Base-by-base conservation (phyloP, 2,329 filamentous ascomycete species). In the Aspergillus caelatus region DNA sequence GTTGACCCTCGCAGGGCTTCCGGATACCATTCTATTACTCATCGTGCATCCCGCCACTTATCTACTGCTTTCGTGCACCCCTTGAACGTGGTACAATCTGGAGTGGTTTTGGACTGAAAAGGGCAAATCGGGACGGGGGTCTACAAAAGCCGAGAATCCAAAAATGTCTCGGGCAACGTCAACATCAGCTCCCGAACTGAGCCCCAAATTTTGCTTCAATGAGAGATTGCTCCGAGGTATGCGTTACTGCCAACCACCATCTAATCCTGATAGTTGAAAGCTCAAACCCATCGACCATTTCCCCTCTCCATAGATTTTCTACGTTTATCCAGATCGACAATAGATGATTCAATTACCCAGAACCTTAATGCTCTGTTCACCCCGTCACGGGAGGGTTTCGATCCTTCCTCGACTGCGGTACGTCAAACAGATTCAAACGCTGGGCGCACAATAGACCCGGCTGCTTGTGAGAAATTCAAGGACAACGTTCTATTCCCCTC, bases 301-400 rank as follows among this genome's bases (percentile, higher is more conserved):
- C 66, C 23, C 16, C 11, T 11, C 23, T 43, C 12, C 23, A 46
- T 73, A 97, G 95, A 97, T 77, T 99, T 99, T 77, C 86, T 99
- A 26, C 91, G 93, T 45, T 79, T 95, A 68, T 97, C 94, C 11
- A 89, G 95, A 67, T 85, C 88, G 58, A 88, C 91, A 55, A 90
- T 97, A 73, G 95, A 99, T 79, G 95, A 99, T 79, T 93, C 91
- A 52, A 98, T 99, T 74, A 88, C 89, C 0, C 94, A 97, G 74
- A 94, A 96, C 72, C 87, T 99, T 65, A 98, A 98, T 81, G 92
- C 93, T 1, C 86, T 98, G 43, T 81, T 92, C 52, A 94, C 90
- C 0, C 94, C 94, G 0, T 85, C 91, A 14, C 82, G 83, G 52
- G 71, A 73, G 39, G 88, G 88, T 19, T 98, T 97, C 79, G 91